A percentile compares a stretch with the other conserved stretches of the same genome.
phyloP scores from a whole-genome alignment of 495 filamentous ascomycete species.

The Letharia columbiana region DNA sequence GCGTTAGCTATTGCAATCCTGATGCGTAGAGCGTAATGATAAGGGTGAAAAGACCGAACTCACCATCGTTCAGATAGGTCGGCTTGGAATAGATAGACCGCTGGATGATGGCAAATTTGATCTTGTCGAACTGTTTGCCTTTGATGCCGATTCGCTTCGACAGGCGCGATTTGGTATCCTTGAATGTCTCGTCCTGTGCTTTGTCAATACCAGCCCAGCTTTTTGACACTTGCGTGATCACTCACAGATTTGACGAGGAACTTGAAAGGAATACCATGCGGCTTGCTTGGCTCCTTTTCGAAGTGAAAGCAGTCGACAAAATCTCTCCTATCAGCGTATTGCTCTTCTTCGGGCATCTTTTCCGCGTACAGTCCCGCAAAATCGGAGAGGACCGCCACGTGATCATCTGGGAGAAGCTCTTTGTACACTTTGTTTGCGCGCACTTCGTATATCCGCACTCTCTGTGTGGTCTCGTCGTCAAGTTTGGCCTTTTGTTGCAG shows the following conservation, averaged over 20 bases:
- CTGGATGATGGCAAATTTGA: slow-evolving; percentile 83
- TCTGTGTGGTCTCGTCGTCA: slow-evolving; percentile 57
- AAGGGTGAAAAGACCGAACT: slow-evolving; percentile 26
- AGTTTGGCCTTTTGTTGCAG: slow-evolving; percentile 74
- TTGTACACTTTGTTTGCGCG: slow-evolving; percentile 72
- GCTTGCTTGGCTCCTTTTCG: slow-evolving; percentile 71
- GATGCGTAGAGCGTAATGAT: background rate
- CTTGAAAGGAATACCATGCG: slow-evolving; percentile 79
- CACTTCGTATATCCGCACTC: slow-evolving; percentile 70
- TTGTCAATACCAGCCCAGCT: slow-evolving; percentile 23
- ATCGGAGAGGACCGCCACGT: slow-evolving; percentile 70
- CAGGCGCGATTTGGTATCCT: slow-evolving; percentile 82
- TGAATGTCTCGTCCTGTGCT: slow-evolving; percentile 69
- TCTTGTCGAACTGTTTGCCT: slow-evolving; percentile 97
- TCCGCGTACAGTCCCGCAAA: slow-evolving; percentile 76
- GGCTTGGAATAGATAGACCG: slow-evolving; percentile 62
- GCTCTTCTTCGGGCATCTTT: slow-evolving; percentile 70
- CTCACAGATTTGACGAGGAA: slow-evolving; percentile 79
- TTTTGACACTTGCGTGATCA: slow-evolving; percentile 12
- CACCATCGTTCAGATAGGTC: slow-evolving; percentile 81
- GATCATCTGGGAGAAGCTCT: slow-evolving; percentile 53
- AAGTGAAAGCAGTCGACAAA: slow-evolving; percentile 77
- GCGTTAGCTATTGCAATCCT: slow-evolving; percentile 3
- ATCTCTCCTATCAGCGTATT: slow-evolving; percentile 47
- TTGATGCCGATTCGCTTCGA: slow-evolving; percentile 88